phyloP scores from a whole-genome alignment of 169 alveolate genomes.

The Neospora caninum region DNA sequence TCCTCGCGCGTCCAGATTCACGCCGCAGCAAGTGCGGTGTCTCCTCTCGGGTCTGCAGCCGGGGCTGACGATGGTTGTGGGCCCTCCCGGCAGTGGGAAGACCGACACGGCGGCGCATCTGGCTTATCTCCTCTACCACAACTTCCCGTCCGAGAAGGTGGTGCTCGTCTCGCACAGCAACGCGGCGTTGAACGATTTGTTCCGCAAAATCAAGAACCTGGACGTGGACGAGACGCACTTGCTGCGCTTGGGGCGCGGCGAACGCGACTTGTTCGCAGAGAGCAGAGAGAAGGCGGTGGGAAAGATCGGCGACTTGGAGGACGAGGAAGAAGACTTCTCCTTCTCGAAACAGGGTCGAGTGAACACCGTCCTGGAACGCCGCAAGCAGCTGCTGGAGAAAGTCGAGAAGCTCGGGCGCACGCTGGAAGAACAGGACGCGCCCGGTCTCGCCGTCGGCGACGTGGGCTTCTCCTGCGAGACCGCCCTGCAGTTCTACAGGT shows the following conservation, averaged over 20 bases:
- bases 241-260: conserved; percentile 92
- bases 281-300: background rate
- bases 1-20: conserved; percentile 61
- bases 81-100: conserved; percentile 95
- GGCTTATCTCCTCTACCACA: conserved; percentile 88
- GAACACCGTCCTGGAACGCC: conserved; percentile 79
- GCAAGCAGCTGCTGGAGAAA: conserved; percentile 54
- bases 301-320: conserved; percentile 65
- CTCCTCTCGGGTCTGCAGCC: conserved; percentile 89
- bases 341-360: conserved; percentile 91
- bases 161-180: conserved; percentile 80
- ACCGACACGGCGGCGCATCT: conserved; percentile 92
- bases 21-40: conserved; percentile 80
- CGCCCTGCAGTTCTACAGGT: conserved; percentile 59
- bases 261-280: conserved; percentile 65
- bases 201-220: conserved; percentile 86
- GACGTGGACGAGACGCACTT: conserved; percentile 91
- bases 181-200: conserved; percentile 91
- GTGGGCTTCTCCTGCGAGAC: conserved; percentile 69
- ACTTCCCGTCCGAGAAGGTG: conserved; percentile 87
- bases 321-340: conserved; percentile 68
- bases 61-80: conserved; percentile 92
- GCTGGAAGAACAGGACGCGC: conserved; percentile 33
- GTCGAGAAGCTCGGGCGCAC: conserved; percentile 47
- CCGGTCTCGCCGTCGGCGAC: conserved; percentile 56